Evolutionary conservation across 1,139 yeast species (phyloP), one percentile per base, ranked within the genome.

Genomic region (Barnettozyma hawaiiensis): DNA sequence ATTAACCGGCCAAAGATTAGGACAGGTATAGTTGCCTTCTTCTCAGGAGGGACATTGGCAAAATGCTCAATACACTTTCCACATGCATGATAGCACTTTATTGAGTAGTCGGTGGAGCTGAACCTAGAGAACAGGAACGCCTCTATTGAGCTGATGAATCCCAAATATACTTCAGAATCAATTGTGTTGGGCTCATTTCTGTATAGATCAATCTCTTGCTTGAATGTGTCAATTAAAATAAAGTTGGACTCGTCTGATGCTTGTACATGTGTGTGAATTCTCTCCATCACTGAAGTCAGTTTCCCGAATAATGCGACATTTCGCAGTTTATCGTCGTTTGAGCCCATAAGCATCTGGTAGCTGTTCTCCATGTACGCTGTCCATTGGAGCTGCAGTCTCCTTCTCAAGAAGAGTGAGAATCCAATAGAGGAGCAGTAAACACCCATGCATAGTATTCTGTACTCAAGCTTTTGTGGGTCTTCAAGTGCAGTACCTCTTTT

Each of bases 41-140:
- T 65, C 12, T 65, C 70, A 5, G 69, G 61, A 1, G 69, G 55
- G 47, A 80, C 56, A 41, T 62, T 59, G 28, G 66, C 63, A 52
- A 76, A 80, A 46, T 74, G 73, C 36, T 70, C 68, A 37, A 81
- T 59, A 2, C 84, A 70, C 24, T 66, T 65, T 27, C 75, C 59
- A 58, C 87, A 80, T 3, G 83, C 70, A 18, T 67, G 64, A 4
- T 82, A 69, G 50, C 86, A 80, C 43, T 69, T 70, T 6, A 41
- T 32, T 59, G 61, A 43, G 60, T 66, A 47, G 68, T 73, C 42
- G 75, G 57, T 31, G 66, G 70, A 5, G 78, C 78, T 57, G 81
- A 94, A 59, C 6, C 84, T 81, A 54, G 87, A 94, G 56, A 83
- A 84, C 16, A 86, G 63, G 56, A 78, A 83, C 0, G 92, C 90